Percentiles rank a stretch among this genome's conserved stretches.
phyloP scores from a whole-genome alignment of 2,329 filamentous ascomycete species.

The Aspergillus latus region DNA sequence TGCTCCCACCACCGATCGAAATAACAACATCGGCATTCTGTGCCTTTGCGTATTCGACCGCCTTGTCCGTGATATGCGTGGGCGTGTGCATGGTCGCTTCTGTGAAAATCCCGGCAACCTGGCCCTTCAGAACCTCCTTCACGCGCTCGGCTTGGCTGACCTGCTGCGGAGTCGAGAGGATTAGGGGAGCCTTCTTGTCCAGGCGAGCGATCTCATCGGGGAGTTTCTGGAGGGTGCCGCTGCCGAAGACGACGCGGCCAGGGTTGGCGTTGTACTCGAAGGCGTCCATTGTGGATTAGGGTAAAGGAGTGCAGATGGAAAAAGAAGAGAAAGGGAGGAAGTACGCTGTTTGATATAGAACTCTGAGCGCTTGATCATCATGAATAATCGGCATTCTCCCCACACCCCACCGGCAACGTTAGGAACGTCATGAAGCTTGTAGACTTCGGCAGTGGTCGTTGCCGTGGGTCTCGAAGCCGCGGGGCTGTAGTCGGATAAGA shows the following conservation, averaged over 20 bases:
- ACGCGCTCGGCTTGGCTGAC: constrained; percentile 48
- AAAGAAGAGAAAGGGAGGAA: not conserved
- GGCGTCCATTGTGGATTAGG: constrained; percentile 44
- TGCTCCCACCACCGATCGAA: constrained; percentile 63
- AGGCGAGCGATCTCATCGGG: constrained; percentile 47
- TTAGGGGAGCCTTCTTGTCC: constrained; percentile 51
- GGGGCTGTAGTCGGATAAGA: constrained; percentile 1
- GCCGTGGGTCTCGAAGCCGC: constrained; percentile 20
- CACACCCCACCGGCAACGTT: constrained; percentile 20
- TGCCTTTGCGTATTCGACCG: constrained; percentile 49
- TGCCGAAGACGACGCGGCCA: constrained; percentile 57
- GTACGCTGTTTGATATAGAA: not conserved
- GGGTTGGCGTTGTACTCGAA: constrained; percentile 59
- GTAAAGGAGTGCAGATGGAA: not conserved
- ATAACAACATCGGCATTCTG: constrained; percentile 56
- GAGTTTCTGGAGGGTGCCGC: constrained; percentile 53
- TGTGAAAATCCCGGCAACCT: constrained; percentile 53
- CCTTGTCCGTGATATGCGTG: constrained; percentile 56
- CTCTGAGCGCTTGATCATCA: constrained; percentile 23
- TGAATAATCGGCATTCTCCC: constrained; percentile 25
- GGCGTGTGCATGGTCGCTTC: constrained; percentile 66
- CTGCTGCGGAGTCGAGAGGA: constrained; percentile 59
- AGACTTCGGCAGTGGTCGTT: constrained; percentile 15
- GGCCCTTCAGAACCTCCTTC: constrained; percentile 46
- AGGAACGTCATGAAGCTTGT: constrained; percentile 18